Percentiles rank a stretch among this genome's conserved stretches.
Conservation (phyloP, 1,284 basidiomycete species). For the Pseudomicrostroma phylloplanum region DNA sequence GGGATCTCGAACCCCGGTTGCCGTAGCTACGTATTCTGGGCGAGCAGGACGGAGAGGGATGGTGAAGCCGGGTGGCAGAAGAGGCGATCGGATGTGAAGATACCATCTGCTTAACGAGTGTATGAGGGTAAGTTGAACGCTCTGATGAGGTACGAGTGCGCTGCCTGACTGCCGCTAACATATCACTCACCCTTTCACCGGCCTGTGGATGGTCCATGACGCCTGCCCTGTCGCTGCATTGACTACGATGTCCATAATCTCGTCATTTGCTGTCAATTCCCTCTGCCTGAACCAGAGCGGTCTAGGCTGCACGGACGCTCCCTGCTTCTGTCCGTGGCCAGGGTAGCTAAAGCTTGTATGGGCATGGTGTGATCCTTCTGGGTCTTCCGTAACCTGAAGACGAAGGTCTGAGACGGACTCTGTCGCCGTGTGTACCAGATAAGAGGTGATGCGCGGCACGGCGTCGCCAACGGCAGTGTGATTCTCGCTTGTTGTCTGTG, state of each 20-base stretch:
- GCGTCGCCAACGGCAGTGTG: too few species aligned
- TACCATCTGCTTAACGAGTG: slow-evolving; percentile 22
- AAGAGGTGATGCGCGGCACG: neutral
- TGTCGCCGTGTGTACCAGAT: slow-evolving; percentile 7
- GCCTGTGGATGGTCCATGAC: slow-evolving; percentile 34
- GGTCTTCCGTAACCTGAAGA: neutral
- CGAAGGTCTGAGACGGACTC: slow-evolving; percentile 1
- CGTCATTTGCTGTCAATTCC: slow-evolving; percentile 22
- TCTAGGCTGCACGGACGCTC: slow-evolving; percentile 4
- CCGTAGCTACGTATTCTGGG: slow-evolving; percentile 6
- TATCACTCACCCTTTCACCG: slow-evolving; percentile 22
- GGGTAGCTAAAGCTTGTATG: slow-evolving; percentile 16
- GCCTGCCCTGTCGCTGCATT: slow-evolving; percentile 22
- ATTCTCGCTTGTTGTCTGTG: too few species aligned
- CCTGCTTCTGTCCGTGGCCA: too few species aligned
- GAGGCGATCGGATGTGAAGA: slow-evolving; percentile 31
- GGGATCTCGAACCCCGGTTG: slow-evolving; percentile 14
- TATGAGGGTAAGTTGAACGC: too few species aligned
- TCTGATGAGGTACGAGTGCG: neutral
- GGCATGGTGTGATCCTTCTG: neutral
- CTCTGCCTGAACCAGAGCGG: slow-evolving; percentile 33
- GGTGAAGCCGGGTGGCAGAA: slow-evolving; percentile 24
- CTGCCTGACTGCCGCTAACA: slow-evolving; percentile 1
- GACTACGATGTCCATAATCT: slow-evolving; percentile 37
- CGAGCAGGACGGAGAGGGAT: slow-evolving; percentile 26